These are phyloP conservation scores for Pseudonitzschia multiseries DNA, from an alignment of 108 stramenopile species.

Conservation along the genomic window DNA sequence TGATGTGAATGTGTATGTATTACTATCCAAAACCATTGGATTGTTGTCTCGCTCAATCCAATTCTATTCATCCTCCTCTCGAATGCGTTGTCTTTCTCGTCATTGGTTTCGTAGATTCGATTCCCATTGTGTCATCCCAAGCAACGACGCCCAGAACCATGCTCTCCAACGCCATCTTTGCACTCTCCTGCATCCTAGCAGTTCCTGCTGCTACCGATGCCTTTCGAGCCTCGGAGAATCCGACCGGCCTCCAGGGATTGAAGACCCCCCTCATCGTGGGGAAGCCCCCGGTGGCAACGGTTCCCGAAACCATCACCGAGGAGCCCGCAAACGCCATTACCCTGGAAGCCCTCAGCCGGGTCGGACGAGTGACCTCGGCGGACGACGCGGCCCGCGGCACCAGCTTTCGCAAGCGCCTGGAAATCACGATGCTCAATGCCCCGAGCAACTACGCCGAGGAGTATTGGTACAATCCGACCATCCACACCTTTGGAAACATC, in stretches of 20 bases:
- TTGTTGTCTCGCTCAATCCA: too few relatives aligned
- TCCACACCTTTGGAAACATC: slow-evolving; percentile 47
- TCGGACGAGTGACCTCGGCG: neutral
- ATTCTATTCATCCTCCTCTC: too few relatives aligned
- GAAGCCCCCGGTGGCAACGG: neutral
- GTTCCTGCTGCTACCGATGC: neutral
- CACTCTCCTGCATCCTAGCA: neutral
- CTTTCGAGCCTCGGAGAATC: slow-evolving; percentile 27
- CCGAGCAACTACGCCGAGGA: slow-evolving; percentile 23
- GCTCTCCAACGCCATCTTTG: neutral
- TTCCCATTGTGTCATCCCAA: too few relatives aligned
- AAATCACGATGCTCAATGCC: slow-evolving; percentile 6
- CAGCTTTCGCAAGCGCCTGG: slow-evolving; percentile 19
- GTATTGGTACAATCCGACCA: slow-evolving; percentile 44
- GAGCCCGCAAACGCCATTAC: neutral
- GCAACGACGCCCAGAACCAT: neutral
- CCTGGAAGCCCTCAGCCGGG: neutral
- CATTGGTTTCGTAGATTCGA: too few relatives aligned
- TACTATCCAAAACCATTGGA: too few relatives aligned
- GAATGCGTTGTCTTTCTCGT: too few relatives aligned
- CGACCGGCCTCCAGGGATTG: slow-evolving; percentile 8
- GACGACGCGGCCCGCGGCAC: slow-evolving; percentile 5
- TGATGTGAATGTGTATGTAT: too few relatives aligned
- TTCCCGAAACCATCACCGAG: neutral
- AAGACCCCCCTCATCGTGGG: neutral